Evolutionary conservation across 208 protist species (phyloP).

Genomic region (Wallacemonas sp.): DNA sequence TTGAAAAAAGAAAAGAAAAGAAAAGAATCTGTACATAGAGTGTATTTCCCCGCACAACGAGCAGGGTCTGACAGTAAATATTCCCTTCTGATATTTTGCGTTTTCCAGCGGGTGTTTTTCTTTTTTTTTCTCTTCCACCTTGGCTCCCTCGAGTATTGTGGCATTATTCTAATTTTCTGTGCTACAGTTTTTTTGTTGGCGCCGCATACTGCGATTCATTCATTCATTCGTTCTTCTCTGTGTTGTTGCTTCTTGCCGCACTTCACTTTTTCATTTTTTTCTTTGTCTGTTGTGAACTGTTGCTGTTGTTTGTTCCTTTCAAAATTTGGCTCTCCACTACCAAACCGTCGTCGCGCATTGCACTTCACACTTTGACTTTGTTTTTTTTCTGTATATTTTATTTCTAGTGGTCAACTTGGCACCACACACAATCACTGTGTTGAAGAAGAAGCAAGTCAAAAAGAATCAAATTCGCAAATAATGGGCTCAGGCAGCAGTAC

Average conservation of each 20-base stretch:
- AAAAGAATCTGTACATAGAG: too few relatives aligned
- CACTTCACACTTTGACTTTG: background rate
- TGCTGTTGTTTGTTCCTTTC: too few relatives aligned
- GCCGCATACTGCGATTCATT: background rate
- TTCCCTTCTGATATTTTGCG: background rate
- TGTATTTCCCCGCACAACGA: too few relatives aligned
- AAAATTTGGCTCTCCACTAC: too few relatives aligned
- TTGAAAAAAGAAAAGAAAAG: too few relatives aligned
- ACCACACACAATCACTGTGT: too few relatives aligned
- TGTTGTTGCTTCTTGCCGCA: constrained; percentile 5
- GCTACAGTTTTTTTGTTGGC: background rate
- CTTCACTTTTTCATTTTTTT: background rate
- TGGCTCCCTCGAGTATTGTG: background rate
- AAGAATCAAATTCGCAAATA: too few relatives aligned
- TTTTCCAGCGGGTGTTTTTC: background rate
- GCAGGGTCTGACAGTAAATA: too few relatives aligned
- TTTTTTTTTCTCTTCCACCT: constrained; percentile 17
- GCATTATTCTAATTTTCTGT: background rate
- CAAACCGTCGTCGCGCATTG: too few relatives aligned
- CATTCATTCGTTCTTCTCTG: background rate
- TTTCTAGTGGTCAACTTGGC: too few relatives aligned
- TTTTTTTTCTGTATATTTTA: constrained; percentile 6
- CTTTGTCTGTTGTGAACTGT: too few relatives aligned
- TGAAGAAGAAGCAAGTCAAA: too few relatives aligned
- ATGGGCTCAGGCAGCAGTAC: background rate